Evolutionary conservation across 2,329 filamentous ascomycete species (phyloP).

Genomic region (Arthroderma uncinatum): DNA sequence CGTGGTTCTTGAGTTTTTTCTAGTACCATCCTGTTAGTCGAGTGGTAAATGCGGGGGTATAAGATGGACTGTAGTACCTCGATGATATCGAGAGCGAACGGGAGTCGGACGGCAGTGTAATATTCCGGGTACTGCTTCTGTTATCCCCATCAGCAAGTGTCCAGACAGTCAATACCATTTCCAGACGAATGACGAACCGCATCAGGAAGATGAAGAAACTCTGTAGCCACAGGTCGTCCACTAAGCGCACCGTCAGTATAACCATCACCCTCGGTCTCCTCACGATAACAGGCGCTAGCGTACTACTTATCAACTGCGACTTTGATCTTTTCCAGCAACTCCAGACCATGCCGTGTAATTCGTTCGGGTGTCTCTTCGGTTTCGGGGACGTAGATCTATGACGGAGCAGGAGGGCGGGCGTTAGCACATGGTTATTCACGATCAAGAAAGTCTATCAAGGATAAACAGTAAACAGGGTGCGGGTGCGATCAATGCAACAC

Average conservation of each 20-base stretch:
- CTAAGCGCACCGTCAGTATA: conserved; percentile 28
- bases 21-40: conserved; percentile 15
- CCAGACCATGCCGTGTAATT: conserved; percentile 13
- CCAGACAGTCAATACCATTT: conserved; percentile 11
- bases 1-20: conserved; percentile 55
- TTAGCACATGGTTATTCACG: not conserved
- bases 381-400: conserved; percentile 15
- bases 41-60: not conserved
- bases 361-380: conserved; percentile 16
- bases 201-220: conserved; percentile 62
- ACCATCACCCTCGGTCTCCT: no score
- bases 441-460: not conserved
- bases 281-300: not conserved
- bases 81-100: conserved; percentile 65
- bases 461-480: not conserved
- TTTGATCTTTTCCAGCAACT: conserved; percentile 15
- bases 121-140: conserved; percentile 57
- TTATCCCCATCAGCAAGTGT: conserved; percentile 11
- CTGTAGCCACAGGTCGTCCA: conserved; percentile 61
- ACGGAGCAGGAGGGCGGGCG: conserved; percentile 11
- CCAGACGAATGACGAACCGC: conserved; percentile 27
- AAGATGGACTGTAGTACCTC: conserved; percentile 41
- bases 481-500: not conserved
- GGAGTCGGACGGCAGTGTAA: conserved; percentile 64
- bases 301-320: conserved; percentile 16